Evolutionary conservation across 1,284 basidiomycete species (phyloP), one percentile per base, ranked within the genome.

Genomic region (Schizophyllum commune): DNA sequence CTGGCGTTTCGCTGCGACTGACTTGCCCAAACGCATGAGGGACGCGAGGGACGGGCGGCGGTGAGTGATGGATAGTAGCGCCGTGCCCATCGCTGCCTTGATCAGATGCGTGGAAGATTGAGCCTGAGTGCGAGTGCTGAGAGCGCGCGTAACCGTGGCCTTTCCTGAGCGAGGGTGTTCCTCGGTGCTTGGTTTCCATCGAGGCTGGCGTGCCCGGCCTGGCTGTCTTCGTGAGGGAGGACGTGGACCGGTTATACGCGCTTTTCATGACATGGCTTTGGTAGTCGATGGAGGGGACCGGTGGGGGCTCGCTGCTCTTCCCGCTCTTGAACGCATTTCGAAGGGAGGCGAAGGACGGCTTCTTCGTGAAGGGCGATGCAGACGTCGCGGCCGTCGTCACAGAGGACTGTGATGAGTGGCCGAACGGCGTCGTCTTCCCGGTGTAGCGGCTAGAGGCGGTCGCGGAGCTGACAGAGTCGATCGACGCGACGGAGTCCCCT

Each of bases 241-340:
- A 90, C 1, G 83, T 88, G 5, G 90, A 91, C 52, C 86, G 84
- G 71, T 87, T 89, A 74, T 91, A 92, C 0, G 90, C 87, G 69
- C 89, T 88, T 73, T 86, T 89, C 65, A 91, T 72, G 51, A 82
- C 84, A 68, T 88, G 86, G 6, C 75, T 79, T 62, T 87, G 79
- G 61, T 83, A 79, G 61, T 90, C 88, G 54, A 89, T 73, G 34
- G 77, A 75, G 17, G 90, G 88, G 56, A 91, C 75, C 6, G 89
- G 88, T 47, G 89, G 88, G 8, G 80, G 71, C 17, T 86, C 84
- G 61, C 71, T 79, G 63, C 71, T 79, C 73, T 84, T 87, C 33
- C 79, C 75, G 62, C 82, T 79, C 73, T 92, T 94, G 82, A 96
- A 94, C 4, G 92, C 91, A 71, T 94, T 94, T 58, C 91, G 86